Conservation (phyloP, 2,329 filamentous ascomycete genomes). For the Orbilia ellipsospora region DNA sequence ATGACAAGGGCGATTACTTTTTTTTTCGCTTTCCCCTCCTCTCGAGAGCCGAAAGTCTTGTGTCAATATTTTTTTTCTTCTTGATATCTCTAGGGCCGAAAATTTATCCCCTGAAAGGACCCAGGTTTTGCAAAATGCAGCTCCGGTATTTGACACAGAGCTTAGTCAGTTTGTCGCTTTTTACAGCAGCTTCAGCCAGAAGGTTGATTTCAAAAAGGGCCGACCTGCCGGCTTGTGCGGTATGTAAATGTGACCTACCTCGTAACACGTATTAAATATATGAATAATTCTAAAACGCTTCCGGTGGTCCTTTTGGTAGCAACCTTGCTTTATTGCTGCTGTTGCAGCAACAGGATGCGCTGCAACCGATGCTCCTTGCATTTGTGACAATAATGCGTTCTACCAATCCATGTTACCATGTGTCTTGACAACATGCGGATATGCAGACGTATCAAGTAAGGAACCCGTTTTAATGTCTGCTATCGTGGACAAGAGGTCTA, state of each 20-base stretch:
- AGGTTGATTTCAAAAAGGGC: slow-evolving; percentile 24
- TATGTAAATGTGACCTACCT: slow-evolving; percentile 43
- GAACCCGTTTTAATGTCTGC: neutral
- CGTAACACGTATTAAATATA: slow-evolving; percentile 6
- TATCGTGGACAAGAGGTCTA: neutral
- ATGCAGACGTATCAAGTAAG: slow-evolving; percentile 37
- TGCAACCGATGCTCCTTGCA: slow-evolving; percentile 27
- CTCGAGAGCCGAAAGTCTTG: slow-evolving; percentile 43
- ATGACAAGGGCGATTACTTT: slow-evolving; percentile 37
- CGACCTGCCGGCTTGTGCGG: slow-evolving; percentile 35
- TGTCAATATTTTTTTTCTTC: slow-evolving; percentile 29
- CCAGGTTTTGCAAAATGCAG: slow-evolving; percentile 30
- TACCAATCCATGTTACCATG: slow-evolving; percentile 39
- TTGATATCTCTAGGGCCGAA: slow-evolving; percentile 33
- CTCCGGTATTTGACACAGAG: slow-evolving; percentile 4
- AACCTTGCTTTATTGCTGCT: slow-evolving; percentile 34
- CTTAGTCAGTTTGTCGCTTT: slow-evolving; percentile 7
- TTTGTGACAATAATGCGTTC: slow-evolving; percentile 41
- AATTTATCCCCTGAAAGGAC: slow-evolving; percentile 22
- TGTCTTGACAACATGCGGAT: slow-evolving; percentile 35
- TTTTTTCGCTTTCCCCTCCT: slow-evolving; percentile 36
- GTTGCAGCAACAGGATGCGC: slow-evolving; percentile 24
- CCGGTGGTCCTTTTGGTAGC: slow-evolving; percentile 29
- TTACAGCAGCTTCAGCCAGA: slow-evolving; percentile 21
- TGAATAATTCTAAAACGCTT: slow-evolving; percentile 1